These are phyloP conservation scores for Hypoxylon sp. DNA, from an alignment of 2,329 filamentous ascomycete genomes.

Conservation along the genomic window DNA sequence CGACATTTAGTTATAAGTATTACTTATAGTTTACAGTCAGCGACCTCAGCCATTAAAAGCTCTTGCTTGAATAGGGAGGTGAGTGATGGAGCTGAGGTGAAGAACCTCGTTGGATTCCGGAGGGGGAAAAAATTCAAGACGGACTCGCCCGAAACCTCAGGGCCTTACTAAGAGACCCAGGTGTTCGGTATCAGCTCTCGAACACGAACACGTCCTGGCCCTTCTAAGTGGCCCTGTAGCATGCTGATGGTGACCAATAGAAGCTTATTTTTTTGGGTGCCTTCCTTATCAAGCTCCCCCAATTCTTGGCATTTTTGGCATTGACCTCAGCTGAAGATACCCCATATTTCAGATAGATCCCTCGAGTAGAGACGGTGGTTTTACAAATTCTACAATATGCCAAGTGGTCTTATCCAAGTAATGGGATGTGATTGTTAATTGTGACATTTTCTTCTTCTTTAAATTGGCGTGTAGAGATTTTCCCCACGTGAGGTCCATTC, in stretches of 20 bases:
- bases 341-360: conserved; percentile 13
- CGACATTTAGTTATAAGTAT: conserved; percentile 4
- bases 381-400: neutral
- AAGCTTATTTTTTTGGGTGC: conserved; percentile 22
- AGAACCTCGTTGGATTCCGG: conserved; percentile 40
- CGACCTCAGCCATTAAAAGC: conserved; percentile 22
- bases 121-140: conserved; percentile 15
- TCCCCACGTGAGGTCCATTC: conserved; percentile 11
- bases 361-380: neutral
- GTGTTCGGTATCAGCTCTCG: conserved; percentile 10
- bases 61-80: conserved; percentile 31
- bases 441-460: neutral
- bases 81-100: conserved; percentile 8
- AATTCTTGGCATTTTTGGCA: conserved; percentile 14
- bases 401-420: neutral
- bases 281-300: conserved; percentile 17
- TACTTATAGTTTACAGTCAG: conserved; percentile 9
- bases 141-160: conserved; percentile 36
- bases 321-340: conserved; percentile 21
- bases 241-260: conserved; percentile 3
- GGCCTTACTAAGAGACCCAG: conserved; percentile 4
- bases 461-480: neutral
- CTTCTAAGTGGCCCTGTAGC: neutral
- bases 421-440: neutral
- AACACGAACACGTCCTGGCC: neutral